Percentiles rank a stretch among this genome's conserved stretches.
Conservation (phyloP, 306 rosid species). For the Sicyos edulis region DNA sequence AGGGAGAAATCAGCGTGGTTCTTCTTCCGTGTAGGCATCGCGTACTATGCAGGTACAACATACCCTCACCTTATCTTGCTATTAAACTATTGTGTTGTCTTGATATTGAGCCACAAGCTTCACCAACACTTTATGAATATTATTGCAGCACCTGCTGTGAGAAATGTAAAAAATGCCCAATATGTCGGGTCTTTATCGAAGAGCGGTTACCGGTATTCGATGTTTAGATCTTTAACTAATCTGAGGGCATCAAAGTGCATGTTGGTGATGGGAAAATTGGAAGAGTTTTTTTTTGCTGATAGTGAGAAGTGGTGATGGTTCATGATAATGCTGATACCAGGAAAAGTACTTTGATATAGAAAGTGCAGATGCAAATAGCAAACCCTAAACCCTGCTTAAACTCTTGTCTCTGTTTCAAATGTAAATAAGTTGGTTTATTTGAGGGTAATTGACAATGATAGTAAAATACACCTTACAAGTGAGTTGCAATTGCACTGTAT, state of each 20-base stretch:
- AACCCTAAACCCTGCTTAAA: no score
- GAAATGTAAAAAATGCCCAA: conserved; percentile 85
- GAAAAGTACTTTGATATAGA: conserved; percentile 4
- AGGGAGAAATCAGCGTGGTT: conserved; percentile 79
- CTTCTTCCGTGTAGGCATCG: conserved; percentile 93
- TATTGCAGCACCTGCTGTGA: conserved; percentile 72
- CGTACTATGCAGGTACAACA: conserved; percentile 72
- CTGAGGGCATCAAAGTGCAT: background rate
- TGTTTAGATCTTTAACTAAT: conserved; percentile 47
- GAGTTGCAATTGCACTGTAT: background rate
- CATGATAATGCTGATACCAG: background rate
- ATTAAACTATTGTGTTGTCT: background rate
- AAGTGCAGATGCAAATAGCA: background rate
- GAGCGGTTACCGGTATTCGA: conserved; percentile 80
- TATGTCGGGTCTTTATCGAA: conserved; percentile 64
- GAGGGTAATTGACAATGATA: no score
- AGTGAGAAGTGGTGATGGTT: conserved; percentile 1
- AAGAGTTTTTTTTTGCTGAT: background rate
- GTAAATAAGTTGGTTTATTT: background rate
- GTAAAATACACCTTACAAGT: background rate
- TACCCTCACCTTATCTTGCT: background rate
- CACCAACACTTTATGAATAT: conserved; percentile 22
- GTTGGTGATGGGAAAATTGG: background rate
- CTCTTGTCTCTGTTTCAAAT: background rate
- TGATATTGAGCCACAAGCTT: background rate